Base-by-base conservation (phyloP, 2,329 filamentous ascomycete genomes). In the Penicillium sp. region DNA sequence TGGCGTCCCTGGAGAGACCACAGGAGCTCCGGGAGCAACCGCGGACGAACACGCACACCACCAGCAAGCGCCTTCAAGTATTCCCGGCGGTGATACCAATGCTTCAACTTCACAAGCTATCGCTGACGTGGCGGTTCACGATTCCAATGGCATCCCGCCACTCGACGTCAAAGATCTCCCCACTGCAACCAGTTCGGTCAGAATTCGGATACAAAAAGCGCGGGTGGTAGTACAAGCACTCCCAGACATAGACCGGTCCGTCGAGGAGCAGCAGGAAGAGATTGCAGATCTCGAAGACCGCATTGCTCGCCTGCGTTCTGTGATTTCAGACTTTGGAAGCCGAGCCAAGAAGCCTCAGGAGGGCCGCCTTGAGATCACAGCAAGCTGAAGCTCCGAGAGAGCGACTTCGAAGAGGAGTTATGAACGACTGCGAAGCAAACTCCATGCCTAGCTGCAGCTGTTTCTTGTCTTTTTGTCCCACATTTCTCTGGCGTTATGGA, bases 171-270 rank as follows among this genome's bases (percentile, higher is more conserved):
- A 96, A 74, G 89, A 96, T 67, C 85, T 98, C 16, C 87, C 89
- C 2, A 85, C 87, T 2, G 91, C 91, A 37, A 90, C 91, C 1
- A 90, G 92, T 70, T 84, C 85, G 37, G 82, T 97, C 68, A 93
- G 91, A 76, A 88, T 93, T 76, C 91, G 91, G 76, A 85, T 98
- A 59, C 89, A 92, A 73, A 89, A 88, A 66, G 92, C 93, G 51
- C 83, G 90, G 51, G 82, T 66, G 3, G 75, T 77, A 11, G 73
- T 81, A 11, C 72, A 75, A 50, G 69, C 66, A 37, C 64, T 82
- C 40, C 78, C 79, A 10, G 79, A 81, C 61, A 69, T 79, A n/a
- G 67, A 78, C 7, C 71, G 78, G 36, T 75, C 73, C 13, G 73
- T 80, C 14, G 69, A 69, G 10, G 78, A 82, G 49, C 79, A 81